Conservation (phyloP, 2,329 filamentous ascomycete genomes). For the Penicillium brasilianum region DNA sequence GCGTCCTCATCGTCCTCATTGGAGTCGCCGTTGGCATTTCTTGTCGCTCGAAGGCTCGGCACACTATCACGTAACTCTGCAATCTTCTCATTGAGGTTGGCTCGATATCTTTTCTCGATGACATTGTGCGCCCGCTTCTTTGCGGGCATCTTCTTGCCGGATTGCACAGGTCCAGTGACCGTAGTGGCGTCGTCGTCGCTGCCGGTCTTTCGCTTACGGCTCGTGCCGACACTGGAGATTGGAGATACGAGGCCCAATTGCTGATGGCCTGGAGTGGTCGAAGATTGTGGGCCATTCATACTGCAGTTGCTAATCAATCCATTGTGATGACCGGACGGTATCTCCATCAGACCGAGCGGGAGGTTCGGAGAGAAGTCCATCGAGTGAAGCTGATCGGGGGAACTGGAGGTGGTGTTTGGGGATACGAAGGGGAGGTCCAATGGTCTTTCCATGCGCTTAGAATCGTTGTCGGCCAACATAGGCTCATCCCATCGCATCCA, state of each 20-base stretch:
- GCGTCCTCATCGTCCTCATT: conserved; percentile 75
- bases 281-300: conserved; percentile 8
- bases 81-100: conserved; percentile 97
- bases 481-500: conserved; percentile 54
- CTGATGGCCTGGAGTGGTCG: conserved; percentile 11
- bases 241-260: conserved; percentile 34
- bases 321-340: conserved; percentile 29
- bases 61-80: conserved; percentile 89
- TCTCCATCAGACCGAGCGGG: conserved; percentile 38
- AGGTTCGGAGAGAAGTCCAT: conserved; percentile 40
- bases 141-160: conserved; percentile 60
- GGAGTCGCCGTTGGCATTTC: conserved; percentile 50
- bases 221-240: conserved; percentile 34
- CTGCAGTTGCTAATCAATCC: conserved; percentile 1
- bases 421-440: conserved; percentile 35
- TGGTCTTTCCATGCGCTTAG: conserved; percentile 33
- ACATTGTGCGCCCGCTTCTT: conserved; percentile 99
- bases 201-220: conserved; percentile 73
- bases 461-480: conserved; percentile 35
- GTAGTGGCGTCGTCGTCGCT: conserved; percentile 53
- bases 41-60: conserved; percentile 82
- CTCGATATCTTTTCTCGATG: conserved; percentile 96
- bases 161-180: conserved; percentile 36
- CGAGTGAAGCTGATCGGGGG: conserved; percentile 28
- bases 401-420: conserved; percentile 31